phyloP scores from a whole-genome alignment of 768 basidiomycete genomes.

The Pseudohyphozyma bogoriensis region DNA sequence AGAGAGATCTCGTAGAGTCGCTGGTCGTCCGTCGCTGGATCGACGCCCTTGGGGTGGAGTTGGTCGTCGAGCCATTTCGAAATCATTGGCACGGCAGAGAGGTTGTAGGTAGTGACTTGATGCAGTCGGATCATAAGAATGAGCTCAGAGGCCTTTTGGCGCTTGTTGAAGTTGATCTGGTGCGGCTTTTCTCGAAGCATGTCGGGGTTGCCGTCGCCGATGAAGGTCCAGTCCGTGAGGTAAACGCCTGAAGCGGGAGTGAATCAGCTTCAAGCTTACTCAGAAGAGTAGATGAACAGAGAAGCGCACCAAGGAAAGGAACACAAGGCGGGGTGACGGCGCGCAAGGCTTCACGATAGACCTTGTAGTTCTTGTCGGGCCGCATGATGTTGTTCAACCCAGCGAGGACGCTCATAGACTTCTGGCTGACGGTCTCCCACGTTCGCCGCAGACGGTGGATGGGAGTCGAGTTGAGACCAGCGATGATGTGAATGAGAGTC shows the following conservation, averaged over 20 bases:
- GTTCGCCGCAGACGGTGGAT: constrained; percentile 87
- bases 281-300: not conserved
- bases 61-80: constrained; percentile 68
- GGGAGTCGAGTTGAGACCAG: constrained; percentile 85
- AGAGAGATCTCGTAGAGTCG: constrained; percentile 65
- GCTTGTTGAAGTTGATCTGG: constrained; percentile 84
- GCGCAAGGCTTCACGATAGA: constrained; percentile 75
- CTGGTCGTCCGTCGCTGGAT: constrained; percentile 19
- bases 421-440: constrained; percentile 75
- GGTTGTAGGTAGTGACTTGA: constrained; percentile 84
- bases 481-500: constrained; percentile 90
- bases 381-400: constrained; percentile 82
- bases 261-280: not conserved
- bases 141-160: constrained; percentile 89
- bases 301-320: constrained; percentile 77
- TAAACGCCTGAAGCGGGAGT: constrained; percentile 62
- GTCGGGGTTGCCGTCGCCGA: constrained; percentile 91
- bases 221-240: constrained; percentile 91
- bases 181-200: constrained; percentile 50
- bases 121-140: constrained; percentile 94
- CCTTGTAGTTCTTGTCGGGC: constrained; percentile 85
- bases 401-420: constrained; percentile 60
- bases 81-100: constrained; percentile 56
- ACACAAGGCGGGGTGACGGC: constrained; percentile 84
- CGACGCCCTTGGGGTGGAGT: constrained; percentile 45